A percentile compares a stretch with the other conserved stretches of the same genome.
Conservation (phyloP, 495 filamentous ascomycete genomes). For the Neurospora sp. region DNA sequence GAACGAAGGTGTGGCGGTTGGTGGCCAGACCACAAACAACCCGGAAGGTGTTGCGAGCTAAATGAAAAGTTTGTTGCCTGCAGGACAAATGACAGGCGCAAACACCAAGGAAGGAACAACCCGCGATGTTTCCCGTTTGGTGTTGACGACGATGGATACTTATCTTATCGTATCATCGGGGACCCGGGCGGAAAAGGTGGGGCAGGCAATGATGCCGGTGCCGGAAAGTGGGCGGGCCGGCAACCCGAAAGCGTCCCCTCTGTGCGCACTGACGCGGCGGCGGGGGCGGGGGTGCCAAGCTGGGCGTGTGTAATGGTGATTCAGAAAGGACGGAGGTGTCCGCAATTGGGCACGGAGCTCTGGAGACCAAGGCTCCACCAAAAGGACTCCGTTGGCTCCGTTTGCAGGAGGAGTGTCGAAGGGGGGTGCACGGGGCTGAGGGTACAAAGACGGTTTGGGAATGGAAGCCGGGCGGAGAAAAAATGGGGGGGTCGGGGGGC, state of each 20-base stretch:
- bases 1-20: neutral
- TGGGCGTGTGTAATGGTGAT: neutral
- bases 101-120: neutral
- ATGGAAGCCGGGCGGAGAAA: conserved; percentile 23
- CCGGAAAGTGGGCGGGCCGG: neutral
- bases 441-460: conserved; percentile 16
- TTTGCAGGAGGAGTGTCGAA: conserved; percentile 5
- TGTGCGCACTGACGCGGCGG: neutral
- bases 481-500: conserved; percentile 11
- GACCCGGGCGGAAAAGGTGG: neutral
- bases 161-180: neutral
- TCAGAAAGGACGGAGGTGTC: neutral
- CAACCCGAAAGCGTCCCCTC: neutral
- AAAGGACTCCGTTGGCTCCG: conserved; percentile 7
- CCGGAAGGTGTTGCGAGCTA: neutral
- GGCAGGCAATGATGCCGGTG: neutral
- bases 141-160: neutral
- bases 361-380: neutral
- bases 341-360: conserved; percentile 11
- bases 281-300: neutral
- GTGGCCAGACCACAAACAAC: neutral
- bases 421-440: neutral
- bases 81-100: neutral
- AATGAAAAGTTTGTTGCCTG: neutral
- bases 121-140: neutral